Evolutionary conservation across 2,329 filamentous ascomycete species (phyloP), one percentile per base, ranked within the genome.

Genomic region (Penicillium frequentans): DNA sequence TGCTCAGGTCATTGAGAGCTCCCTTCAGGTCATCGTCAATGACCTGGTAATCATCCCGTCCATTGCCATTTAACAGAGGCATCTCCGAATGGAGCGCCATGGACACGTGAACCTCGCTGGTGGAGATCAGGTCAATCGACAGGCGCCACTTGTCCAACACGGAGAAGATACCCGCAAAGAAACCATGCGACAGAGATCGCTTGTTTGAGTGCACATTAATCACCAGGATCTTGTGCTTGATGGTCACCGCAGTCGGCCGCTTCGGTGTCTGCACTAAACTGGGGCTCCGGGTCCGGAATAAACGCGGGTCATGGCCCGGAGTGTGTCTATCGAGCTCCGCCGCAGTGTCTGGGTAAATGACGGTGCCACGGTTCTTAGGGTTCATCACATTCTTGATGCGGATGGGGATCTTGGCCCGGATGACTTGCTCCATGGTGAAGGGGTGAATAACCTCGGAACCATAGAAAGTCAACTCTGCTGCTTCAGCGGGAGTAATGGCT

Each of bases 191-290:
- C 62, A 96, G 90, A 9, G 93, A 96, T 62, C 93, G 88, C 80
- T 96, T 96, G 80, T 99, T 98, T 53, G 91, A 96, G 81, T 98
- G 93, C 46, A 99, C 91, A 77, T 99, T 99, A 70, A 99, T 91
- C 64, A 99, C 92, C 47, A 93, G 89, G 71, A 99, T 98, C 72
- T 92, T 90, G 76, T 95, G 90, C 80, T 99, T 99, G 79, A 97
- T 96, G 13, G 95, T 99, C 19, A 99, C 93, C 7, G 95, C 90
- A 2, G 90, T 95, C 24, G 90, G 90, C 42, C 90, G 82, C 76
- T 89, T 91, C 14, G 88, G 88, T 55, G 84, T 85, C 68, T 71
- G 74, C 58, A 84, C 67, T 8, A 82, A 68, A 62, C 81, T 79
- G 9, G 75, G 70, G 58, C 77, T 80, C 58, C 80, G 72, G 21